These are phyloP conservation scores for Sporothrix brasiliensis DNA, from an alignment of 2,329 filamentous ascomycete species.

Conservation along the genomic window DNA sequence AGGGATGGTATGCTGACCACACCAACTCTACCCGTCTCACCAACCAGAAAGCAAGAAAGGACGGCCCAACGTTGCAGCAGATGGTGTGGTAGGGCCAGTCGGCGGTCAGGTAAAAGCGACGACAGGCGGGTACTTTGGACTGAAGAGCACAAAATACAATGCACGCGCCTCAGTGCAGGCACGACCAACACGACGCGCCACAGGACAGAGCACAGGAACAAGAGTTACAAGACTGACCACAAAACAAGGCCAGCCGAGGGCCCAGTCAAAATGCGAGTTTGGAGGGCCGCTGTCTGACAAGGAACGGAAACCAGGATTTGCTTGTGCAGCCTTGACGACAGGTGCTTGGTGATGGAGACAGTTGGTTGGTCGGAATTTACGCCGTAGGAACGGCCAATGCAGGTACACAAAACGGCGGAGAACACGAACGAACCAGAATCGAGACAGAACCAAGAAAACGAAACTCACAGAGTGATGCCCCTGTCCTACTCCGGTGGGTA, in stretches of 20 bases:
- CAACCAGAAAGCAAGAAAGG: constrained; percentile 25
- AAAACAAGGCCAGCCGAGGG: neutral
- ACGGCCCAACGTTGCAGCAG: constrained; percentile 20
- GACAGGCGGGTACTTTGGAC: neutral
- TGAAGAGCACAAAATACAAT: constrained; percentile 1
- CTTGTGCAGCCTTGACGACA: neutral
- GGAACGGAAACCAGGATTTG: neutral
- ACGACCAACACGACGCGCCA: constrained; percentile 13
- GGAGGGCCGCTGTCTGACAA: neutral
- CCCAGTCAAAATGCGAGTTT: constrained; percentile 9
- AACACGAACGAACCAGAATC: constrained; percentile 17
- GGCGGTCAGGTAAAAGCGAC: constrained; percentile 1
- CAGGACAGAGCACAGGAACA: neutral
- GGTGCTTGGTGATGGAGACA: constrained; percentile 2
- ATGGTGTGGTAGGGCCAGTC: constrained; percentile 22
- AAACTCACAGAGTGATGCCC: constrained; percentile 2
- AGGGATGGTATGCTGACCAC: constrained; percentile 33
- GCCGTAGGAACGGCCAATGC: constrained; percentile 7
- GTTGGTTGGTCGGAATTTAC: constrained; percentile 13
- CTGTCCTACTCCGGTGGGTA: neutral
- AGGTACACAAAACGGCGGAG: constrained; percentile 14
- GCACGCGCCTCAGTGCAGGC: constrained; percentile 16
- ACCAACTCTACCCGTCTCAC: constrained; percentile 25
- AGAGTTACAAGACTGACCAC: neutral
- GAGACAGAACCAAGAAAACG: neutral